These are phyloP conservation scores for Vanrija sp. DNA, from an alignment of 1,284 basidiomycete species.

Conservation along the genomic window DNA sequence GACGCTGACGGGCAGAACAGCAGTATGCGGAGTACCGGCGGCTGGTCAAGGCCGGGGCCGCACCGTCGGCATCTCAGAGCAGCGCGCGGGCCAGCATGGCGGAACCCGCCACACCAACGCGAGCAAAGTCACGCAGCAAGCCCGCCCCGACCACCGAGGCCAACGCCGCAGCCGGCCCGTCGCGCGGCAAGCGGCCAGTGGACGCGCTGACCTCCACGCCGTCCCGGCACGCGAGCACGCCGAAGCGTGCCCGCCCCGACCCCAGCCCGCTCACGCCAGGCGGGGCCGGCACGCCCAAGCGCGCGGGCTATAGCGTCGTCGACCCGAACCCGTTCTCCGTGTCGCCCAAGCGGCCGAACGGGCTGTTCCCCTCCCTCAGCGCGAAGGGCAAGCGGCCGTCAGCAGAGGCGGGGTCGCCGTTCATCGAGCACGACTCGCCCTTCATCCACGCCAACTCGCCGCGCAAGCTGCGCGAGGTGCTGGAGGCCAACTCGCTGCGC, in stretches of 20 bases:
- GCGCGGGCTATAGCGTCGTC: background rate
- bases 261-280: background rate
- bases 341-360: conserved; percentile 17
- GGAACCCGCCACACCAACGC: background rate
- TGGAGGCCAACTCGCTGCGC: conserved; percentile 33
- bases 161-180: background rate
- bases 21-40: conserved; percentile 80
- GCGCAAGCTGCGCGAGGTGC: conserved; percentile 35
- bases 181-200: background rate
- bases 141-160: background rate
- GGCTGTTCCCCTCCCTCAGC: background rate
- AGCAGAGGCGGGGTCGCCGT: background rate
- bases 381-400: too few relatives aligned
- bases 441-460: conserved; percentile 42
- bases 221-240: background rate
- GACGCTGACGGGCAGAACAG: conserved; percentile 54
- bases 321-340: conserved; percentile 41
- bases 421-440: conserved; percentile 21
- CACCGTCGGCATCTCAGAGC: background rate
- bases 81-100: background rate
- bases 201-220: too few relatives aligned
- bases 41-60: conserved; percentile 55
- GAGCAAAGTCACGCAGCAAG: background rate
- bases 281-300: background rate
- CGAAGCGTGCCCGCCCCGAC: background rate